These are phyloP conservation scores for Corymbia calophylla DNA, from an alignment of 441 rosid species.

Conservation along the genomic window DNA sequence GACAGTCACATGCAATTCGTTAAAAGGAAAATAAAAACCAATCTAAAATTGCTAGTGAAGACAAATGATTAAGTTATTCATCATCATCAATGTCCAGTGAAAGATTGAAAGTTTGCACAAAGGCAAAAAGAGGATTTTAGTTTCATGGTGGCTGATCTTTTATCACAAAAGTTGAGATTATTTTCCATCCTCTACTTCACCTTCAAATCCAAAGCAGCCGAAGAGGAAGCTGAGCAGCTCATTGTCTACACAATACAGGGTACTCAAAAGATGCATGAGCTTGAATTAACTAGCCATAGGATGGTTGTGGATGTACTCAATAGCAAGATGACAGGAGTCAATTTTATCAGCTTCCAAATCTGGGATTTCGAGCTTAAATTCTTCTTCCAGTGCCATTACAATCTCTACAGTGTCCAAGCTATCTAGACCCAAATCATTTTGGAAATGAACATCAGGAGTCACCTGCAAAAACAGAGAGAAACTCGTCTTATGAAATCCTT, in stretches of 20 bases:
- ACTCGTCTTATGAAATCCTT: not conserved
- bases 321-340: conserved; percentile 72
- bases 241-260: not conserved
- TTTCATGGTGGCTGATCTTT: not conserved
- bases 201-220: conserved; percentile 6
- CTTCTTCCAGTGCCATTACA: conserved; percentile 93
- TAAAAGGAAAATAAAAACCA: not conserved
- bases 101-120: not conserved
- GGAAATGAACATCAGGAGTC: conserved; percentile 77
- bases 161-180: conserved; percentile 14
- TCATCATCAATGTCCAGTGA: not conserved
- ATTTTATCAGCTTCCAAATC: conserved; percentile 93
- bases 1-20: not conserved
- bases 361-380: conserved; percentile 90
- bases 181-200: conserved; percentile 24
- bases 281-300: conserved; percentile 66
- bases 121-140: not conserved
- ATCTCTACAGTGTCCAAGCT: conserved; percentile 96
- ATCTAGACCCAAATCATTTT: conserved; percentile 83
- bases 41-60: not conserved
- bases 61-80: not conserved
- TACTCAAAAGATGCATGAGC: conserved; percentile 10
- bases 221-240: conserved; percentile 4
- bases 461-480: conserved; percentile 35
- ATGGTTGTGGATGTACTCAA: conserved; percentile 77